Evolutionary conservation across 1,139 yeast genomes (phyloP).

Genomic region (Scheffersomyces cryptocercus): DNA sequence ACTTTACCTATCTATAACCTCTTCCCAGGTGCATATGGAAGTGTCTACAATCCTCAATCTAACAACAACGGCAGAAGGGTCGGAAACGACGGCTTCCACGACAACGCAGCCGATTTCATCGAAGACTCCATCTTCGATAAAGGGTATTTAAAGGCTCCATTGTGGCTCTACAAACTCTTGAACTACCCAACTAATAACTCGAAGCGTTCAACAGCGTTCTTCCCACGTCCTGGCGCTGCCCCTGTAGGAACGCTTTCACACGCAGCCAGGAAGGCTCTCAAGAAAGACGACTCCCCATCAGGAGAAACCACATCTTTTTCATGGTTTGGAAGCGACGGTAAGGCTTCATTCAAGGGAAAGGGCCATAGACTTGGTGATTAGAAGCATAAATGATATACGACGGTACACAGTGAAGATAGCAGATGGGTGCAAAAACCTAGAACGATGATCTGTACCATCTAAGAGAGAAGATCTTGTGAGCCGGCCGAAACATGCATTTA

Average conservation of each 20-base stretch:
- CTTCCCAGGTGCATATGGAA: conserved; percentile 45
- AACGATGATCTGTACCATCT: too few species aligned
- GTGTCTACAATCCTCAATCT: conserved; percentile 10
- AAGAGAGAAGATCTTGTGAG: too few species aligned
- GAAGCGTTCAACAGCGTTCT: conserved; percentile 33
- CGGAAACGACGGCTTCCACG: conserved; percentile 19
- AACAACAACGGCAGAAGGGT: conserved; percentile 30
- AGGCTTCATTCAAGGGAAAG: conserved; percentile 29
- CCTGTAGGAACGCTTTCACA: not conserved
- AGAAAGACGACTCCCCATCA: not conserved
- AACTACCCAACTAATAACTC: conserved; percentile 31
- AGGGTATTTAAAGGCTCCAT: conserved; percentile 48
- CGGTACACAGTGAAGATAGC: too few species aligned
- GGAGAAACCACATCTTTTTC: conserved; percentile 6
- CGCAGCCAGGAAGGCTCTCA: not conserved
- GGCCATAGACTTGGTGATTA: conserved; percentile 38
- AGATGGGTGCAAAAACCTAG: too few species aligned
- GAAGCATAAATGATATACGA: too few species aligned
- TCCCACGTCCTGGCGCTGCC: conserved; percentile 2
- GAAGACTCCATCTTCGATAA: conserved; percentile 40
- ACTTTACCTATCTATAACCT: conserved; percentile 49
- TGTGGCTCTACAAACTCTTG: conserved; percentile 33
- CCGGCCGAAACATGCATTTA: too few species aligned
- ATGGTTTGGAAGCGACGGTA: conserved; percentile 17
- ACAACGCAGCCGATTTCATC: conserved; percentile 20